Base-by-base conservation (phyloP, 78 protist genomes). In the Bodo saltans region DNA sequence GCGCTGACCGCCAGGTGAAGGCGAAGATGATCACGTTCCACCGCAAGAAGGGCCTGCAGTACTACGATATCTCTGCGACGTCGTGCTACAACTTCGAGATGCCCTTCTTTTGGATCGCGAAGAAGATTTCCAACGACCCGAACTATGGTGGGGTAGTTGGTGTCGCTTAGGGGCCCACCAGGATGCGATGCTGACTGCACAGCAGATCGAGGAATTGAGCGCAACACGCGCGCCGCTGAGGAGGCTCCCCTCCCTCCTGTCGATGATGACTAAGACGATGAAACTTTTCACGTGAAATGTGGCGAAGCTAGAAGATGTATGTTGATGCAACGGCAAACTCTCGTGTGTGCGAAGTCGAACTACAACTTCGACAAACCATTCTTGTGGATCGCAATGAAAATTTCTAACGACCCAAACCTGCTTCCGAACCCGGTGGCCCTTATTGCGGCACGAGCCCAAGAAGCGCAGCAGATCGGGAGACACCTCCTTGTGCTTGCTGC, bases 281-380 rank as follows among this genome's bases (percentile, higher is more conserved):
- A n/a, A n/a, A n/a, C n/a, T n/a, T n/a, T n/a, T n/a, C n/a, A n/a
- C n/a, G n/a, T n/a, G n/a, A n/a, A n/a, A n/a, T n/a, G n/a, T n/a
- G n/a, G n/a, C n/a, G n/a, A n/a, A n/a, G n/a, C n/a, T n/a, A n/a
- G n/a, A n/a, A n/a, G n/a, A n/a, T n/a, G n/a, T n/a, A n/a, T n/a
- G n/a, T n/a, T n/a, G n/a, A n/a, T n/a, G n/a, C n/a, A n/a, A n/a
- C n/a, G n/a, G n/a, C n/a, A n/a, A n/a, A n/a, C n/a, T n/a, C n/a
- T n/a, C 80, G 91, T 98, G 78, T 93, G 97, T 30, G 99, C 99
- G 83, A 97, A 97, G 92, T 78, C 95, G 72, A 96, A 97, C 94
- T 98, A 96, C 97, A 91, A 98, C 91, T 96, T 94, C 78, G 99
- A 98, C 92, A 97, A 97, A 94, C 99, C 99, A 68, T 97, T 97